A percentile compares a stretch with the other conserved stretches of the same genome.
These are phyloP conservation scores for Alternaria angustiovoidea DNA, from an alignment of 2,329 filamentous ascomycete genomes.

Conservation along the genomic window DNA sequence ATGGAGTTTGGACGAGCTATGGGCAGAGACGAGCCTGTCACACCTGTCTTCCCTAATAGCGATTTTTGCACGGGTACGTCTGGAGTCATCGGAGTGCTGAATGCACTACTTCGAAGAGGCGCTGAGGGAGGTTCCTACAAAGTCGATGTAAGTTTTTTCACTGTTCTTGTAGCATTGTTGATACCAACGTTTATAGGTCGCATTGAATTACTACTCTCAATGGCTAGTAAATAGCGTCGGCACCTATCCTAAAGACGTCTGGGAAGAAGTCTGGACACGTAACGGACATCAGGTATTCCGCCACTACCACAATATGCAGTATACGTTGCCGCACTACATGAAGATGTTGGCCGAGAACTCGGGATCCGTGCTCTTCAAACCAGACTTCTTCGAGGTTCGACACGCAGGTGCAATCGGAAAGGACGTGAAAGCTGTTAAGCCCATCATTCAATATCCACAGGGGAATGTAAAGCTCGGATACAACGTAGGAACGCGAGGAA, in stretches of 20 bases:
- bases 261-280: slow-evolving; percentile 58
- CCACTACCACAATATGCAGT: slow-evolving; percentile 60
- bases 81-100: slow-evolving; percentile 53
- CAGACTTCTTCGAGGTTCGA: slow-evolving; percentile 59
- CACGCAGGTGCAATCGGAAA: slow-evolving; percentile 50
- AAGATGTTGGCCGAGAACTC: slow-evolving; percentile 53
- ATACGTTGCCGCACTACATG: slow-evolving; percentile 53
- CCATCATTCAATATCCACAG: slow-evolving; percentile 52
- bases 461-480: slow-evolving; percentile 50
- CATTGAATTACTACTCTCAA: slow-evolving; percentile 50
- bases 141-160: slow-evolving; percentile 50
- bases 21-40: slow-evolving; percentile 56
- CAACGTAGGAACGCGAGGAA: slow-evolving; percentile 60
- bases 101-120: slow-evolving; percentile 53
- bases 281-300: slow-evolving; percentile 60
- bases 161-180: background rate
- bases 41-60: slow-evolving; percentile 56
- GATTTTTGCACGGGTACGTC: slow-evolving; percentile 57
- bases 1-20: slow-evolving; percentile 58
- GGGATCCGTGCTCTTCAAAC: slow-evolving; percentile 53
- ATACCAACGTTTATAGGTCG: slow-evolving; percentile 27
- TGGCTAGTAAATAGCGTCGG: slow-evolving; percentile 48
- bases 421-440: slow-evolving; percentile 54
- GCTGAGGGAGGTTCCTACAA: slow-evolving; percentile 52
- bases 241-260: slow-evolving; percentile 52